Base-by-base conservation (phyloP, 73 alveolate genomes). In the Blepharisma japonicum region DNA sequence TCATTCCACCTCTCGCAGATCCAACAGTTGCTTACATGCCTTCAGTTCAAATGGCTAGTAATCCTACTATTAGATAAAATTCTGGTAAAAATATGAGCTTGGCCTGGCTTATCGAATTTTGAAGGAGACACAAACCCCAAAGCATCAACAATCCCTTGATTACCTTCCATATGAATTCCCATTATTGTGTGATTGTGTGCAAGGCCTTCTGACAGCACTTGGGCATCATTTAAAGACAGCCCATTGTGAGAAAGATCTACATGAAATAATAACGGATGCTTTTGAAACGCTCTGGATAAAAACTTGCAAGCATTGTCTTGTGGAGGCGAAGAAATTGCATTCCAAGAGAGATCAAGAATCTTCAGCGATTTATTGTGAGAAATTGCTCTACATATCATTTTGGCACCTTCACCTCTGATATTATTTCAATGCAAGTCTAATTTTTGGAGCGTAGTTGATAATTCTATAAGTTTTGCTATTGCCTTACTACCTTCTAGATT, bases 1-100 rank as follows among this genome's bases (percentile, higher is more conserved):
- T 92, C 96, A 79, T 74, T 90, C 98, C 98, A 92, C 8, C 95
- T 90, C 83, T 92, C 96, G 47, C 98, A 92, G 6, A 92, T 71
- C 98, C 98, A 92, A 68, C 98, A 91, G 56, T 88, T 86, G 1
- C 74, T 61, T 2, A n/a, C 14, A 20, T n/a, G 74, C 23, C 74
- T 61, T 39, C 74, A 61, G 39, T n/a, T 14, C 11, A 61, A 25
- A 61, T 20, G 23, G 18, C 23, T 61, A 25, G 38, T 61, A 61
- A 61, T 39, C 23, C 74, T n/a, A 61, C 74, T 61, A 25, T 18
- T 70, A 38, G 55, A 11, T 45, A 70, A 5, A n/a, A 39, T 70
- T 45, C 80, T 47, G 11, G n/a, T 45, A 39, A 70, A 70, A 9
- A 18, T 14, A 70, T 47, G 56, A 9, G 56, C 68, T n/a, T 18